Evolutionary conservation across 2,329 filamentous ascomycete species (phyloP).

Genomic region (Parastagonospora nodorum): DNA sequence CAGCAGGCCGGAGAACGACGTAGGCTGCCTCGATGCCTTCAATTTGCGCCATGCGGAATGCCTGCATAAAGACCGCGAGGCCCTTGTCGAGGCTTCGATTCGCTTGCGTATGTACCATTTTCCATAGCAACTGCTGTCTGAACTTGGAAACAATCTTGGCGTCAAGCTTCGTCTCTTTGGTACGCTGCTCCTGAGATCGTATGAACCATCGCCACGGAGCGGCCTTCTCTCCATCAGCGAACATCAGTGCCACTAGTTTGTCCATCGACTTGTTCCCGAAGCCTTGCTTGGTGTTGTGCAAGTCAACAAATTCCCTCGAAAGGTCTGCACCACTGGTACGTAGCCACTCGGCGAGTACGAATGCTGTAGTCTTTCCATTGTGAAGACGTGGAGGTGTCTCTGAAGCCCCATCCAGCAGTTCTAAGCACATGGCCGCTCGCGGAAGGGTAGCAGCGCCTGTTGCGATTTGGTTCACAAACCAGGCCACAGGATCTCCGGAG

Average conservation of each 20-base stretch:
- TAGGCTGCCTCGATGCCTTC: slow-evolving; percentile 12
- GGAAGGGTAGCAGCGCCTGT: slow-evolving; percentile 44
- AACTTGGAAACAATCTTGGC: slow-evolving; percentile 19
- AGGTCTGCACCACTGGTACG: slow-evolving; percentile 33
- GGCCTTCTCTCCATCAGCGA: slow-evolving; percentile 25
- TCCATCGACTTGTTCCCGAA: slow-evolving; percentile 17
- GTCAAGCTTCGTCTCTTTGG: slow-evolving; percentile 23
- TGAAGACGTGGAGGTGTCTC: slow-evolving; percentile 4
- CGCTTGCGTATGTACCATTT: slow-evolving; percentile 25
- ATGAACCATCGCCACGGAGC: slow-evolving; percentile 40
- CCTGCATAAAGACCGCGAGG: slow-evolving; percentile 31
- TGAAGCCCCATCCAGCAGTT: slow-evolving; percentile 31
- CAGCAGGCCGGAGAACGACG: slow-evolving; percentile 24
- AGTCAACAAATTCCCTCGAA: slow-evolving; percentile 33
- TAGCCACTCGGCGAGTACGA: slow-evolving; percentile 36
- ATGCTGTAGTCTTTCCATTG: slow-evolving; percentile 17
- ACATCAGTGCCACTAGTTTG: slow-evolving; percentile 25
- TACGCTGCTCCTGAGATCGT: slow-evolving; percentile 18
- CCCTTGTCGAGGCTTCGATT: slow-evolving; percentile 19
- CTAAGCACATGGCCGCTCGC: slow-evolving; percentile 47
- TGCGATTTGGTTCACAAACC: slow-evolving; percentile 49
- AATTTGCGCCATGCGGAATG: slow-evolving; percentile 19
- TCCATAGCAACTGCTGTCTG: slow-evolving; percentile 25
- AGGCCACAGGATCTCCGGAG: slow-evolving; percentile 46
- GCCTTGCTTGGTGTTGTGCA: slow-evolving; percentile 11